Evolutionary conservation across 2,329 filamentous ascomycete genomes (phyloP).

Genomic region (Anthostomella pinea): DNA sequence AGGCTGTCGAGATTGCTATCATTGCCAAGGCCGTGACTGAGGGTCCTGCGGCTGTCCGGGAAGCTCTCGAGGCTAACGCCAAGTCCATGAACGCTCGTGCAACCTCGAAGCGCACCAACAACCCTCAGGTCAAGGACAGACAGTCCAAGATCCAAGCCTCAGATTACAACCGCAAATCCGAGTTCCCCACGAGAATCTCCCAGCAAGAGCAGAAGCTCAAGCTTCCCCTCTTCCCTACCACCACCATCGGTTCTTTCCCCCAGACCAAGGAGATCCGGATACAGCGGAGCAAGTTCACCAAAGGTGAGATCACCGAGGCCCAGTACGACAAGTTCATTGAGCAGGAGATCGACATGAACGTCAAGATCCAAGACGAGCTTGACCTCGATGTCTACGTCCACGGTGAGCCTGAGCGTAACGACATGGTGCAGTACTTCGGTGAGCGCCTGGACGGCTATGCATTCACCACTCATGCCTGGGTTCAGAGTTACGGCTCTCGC

Average conservation of each 20-base stretch:
- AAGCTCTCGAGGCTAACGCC: conserved; percentile 93
- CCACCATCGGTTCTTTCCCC: conserved; percentile 98
- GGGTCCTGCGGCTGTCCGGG: conserved; percentile 79
- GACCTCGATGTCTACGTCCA: conserved; percentile 96
- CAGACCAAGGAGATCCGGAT: conserved; percentile 99
- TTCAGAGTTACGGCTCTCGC: conserved; percentile 96
- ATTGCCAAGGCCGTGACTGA: conserved; percentile 97
- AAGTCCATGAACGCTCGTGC: conserved; percentile 90
- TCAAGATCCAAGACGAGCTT: conserved; percentile 98
- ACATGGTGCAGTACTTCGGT: conserved; percentile 99
- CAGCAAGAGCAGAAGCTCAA: conserved; percentile 90
- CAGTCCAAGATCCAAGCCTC: conserved; percentile 80
- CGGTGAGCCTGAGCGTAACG: conserved; percentile 99
- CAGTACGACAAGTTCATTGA: conserved; percentile 99
- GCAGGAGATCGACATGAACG: conserved; percentile 93
- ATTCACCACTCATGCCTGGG: conserved; percentile 99
- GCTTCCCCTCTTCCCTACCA: conserved; percentile 96
- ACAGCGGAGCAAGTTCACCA: conserved; percentile 97
- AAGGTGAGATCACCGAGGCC: conserved; percentile 88
- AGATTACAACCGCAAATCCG: conserved; percentile 90
- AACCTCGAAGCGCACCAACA: conserved; percentile 91
- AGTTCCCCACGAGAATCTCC: conserved; percentile 79
- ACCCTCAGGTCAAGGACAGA: conserved; percentile 95
- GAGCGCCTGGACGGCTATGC: conserved; percentile 95
- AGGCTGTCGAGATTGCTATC: conserved; percentile 83